phyloP scores from a whole-genome alignment of 805 yeast genomes.

The Jamesozyma rosinii region DNA sequence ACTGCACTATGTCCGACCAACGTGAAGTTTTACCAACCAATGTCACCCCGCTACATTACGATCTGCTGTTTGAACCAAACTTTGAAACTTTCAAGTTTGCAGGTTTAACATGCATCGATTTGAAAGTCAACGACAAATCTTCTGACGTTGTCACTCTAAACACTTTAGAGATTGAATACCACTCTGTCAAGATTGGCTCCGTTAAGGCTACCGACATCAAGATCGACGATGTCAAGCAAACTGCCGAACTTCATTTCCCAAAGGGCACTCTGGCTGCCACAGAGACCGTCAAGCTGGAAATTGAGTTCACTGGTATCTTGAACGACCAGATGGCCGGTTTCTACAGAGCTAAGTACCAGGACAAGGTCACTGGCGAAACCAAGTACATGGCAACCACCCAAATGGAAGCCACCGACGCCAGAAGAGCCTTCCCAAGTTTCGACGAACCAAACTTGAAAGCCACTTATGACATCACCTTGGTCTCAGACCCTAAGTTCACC shows the following conservation, averaged over 20 bases:
- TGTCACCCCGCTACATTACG: slow-evolving; percentile 67
- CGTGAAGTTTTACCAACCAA: slow-evolving; percentile 47
- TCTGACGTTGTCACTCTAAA: slow-evolving; percentile 46
- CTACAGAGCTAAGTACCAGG: slow-evolving; percentile 53
- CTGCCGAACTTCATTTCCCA: slow-evolving; percentile 50
- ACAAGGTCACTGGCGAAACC: slow-evolving; percentile 30
- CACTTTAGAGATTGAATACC: slow-evolving; percentile 56
- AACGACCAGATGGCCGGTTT: slow-evolving; percentile 66
- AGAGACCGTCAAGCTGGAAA: slow-evolving; percentile 36
- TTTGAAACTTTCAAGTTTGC: slow-evolving; percentile 49
- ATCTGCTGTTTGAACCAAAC: slow-evolving; percentile 53
- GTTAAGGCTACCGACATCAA: slow-evolving; percentile 36
- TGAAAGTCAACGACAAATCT: slow-evolving; percentile 40
- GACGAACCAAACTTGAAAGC: slow-evolving; percentile 70
- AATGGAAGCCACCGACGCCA: slow-evolving; percentile 70
- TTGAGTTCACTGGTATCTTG: slow-evolving; percentile 52
- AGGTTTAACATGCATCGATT: slow-evolving; percentile 46
- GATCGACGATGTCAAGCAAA: slow-evolving; percentile 47
- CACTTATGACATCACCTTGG: slow-evolving; percentile 47
- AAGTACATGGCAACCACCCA: slow-evolving; percentile 27
- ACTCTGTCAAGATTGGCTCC: slow-evolving; percentile 34
- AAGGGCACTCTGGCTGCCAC: slow-evolving; percentile 25
- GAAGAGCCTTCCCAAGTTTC: slow-evolving; percentile 68
- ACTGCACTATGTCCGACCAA: slow-evolving; percentile 8
- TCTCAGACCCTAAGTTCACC: slow-evolving; percentile 43